Conservation (phyloP, 179 eudicot species). For the Silene vulgaris region DNA sequence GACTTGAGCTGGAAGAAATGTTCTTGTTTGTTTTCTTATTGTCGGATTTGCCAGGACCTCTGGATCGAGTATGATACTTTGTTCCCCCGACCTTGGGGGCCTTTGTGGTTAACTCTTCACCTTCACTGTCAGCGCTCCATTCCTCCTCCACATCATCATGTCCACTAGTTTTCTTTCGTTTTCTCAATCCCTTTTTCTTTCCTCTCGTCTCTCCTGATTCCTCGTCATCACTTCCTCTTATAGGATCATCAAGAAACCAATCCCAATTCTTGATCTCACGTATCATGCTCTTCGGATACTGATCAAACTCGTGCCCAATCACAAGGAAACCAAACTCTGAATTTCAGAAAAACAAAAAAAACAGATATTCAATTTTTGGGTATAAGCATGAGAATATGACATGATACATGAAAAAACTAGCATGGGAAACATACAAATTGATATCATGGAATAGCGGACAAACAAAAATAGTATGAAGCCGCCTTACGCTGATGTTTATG, state of each 20-base stretch:
- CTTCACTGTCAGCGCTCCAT: conserved; percentile 76
- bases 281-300: conserved; percentile 61
- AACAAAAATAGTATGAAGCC: too few species aligned
- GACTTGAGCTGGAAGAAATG: conserved; percentile 23
- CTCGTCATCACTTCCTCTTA: conserved; percentile 46
- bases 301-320: conserved; percentile 78
- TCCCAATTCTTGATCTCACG: conserved; percentile 56
- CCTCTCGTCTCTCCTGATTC: conserved; percentile 35
- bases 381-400: background rate
- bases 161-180: conserved; percentile 48
- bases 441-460: background rate
- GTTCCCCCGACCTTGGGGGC: conserved; percentile 39
- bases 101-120: conserved; percentile 44
- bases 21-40: conserved; percentile 25
- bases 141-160: conserved; percentile 52
- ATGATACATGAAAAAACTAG: background rate
- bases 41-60: conserved; percentile 30
- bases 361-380: background rate
- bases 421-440: background rate
- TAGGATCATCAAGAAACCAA: conserved; percentile 76
- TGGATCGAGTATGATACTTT: conserved; percentile 65
- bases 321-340: conserved; percentile 90
- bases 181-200: conserved; percentile 35
- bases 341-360: background rate
- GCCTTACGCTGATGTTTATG: too few species aligned